Evolutionary conservation across 23 red algal genomes (phyloP), one percentile per base, ranked within the genome.

Genomic region (Gracilariopsis chorda): DNA sequence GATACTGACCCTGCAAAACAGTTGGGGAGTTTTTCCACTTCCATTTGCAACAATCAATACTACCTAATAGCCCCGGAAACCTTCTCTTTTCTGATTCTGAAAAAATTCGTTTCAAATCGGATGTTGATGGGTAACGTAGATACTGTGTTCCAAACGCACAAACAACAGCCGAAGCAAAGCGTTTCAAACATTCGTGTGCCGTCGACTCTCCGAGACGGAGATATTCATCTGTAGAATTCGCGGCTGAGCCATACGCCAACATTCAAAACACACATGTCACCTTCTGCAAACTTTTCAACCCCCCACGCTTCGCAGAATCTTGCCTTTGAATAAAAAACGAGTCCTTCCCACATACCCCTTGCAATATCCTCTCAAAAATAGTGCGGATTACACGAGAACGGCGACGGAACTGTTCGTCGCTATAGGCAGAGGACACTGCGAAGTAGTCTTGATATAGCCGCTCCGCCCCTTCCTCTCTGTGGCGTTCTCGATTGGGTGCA

Each of bases 1-100:
- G 49, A 53, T 53, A 53, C n/a, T 13, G n/a, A 53, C 49, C n/a
- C 13, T n/a, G n/a, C 49, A 53, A n/a, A n/a, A n/a, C 49, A 53
- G 49, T 53, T 16, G n/a, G 49, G 49, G 14, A 53, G 49, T n/a
- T 53, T 53, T 53, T n/a, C 49, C 27, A 74, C 25, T 0, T 0
- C 67, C 67, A 74, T 35, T 74, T 74, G 21, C 24, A 74, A 39
- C 67, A 74, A 39, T 74, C 27, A 41, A 74, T 74, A 41, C 24
- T 33, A 20, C 67, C 13, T 20, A 74, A 21, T 0, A 74, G 36
- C 25, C 67, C 27, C 67, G 20, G 67, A 32, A 74, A 74, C 16
- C 13, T 39, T 32, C 67, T 32, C 35, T 37, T 74, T 11, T 74
- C 24, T 33, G 67, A 74, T 20, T 37, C 33, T 39, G 13, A 10